Conservation (phyloP, 345 rosid genomes). For the Cardamine resedifolia region DNA sequence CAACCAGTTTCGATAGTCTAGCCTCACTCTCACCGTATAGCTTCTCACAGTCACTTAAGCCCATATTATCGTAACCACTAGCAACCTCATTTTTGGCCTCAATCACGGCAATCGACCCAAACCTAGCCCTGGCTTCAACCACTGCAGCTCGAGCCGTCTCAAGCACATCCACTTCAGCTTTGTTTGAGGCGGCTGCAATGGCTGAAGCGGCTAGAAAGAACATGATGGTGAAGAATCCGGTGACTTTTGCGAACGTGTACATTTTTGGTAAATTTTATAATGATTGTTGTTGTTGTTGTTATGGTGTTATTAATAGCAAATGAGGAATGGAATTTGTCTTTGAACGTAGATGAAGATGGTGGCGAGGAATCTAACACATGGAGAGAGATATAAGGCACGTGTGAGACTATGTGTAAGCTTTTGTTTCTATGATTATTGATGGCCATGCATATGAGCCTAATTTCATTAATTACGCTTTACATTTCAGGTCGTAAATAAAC, state of each 20-base stretch:
- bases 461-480: slow-evolving; percentile 19
- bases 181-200: slow-evolving; percentile 24
- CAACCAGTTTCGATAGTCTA: slow-evolving; percentile 43
- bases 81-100: slow-evolving; percentile 11
- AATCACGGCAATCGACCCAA: slow-evolving; percentile 17
- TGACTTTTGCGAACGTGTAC: slow-evolving; percentile 31
- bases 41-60: slow-evolving; percentile 49
- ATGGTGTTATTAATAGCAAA: slow-evolving; percentile 15
- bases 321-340: slow-evolving; percentile 22
- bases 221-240: slow-evolving; percentile 32
- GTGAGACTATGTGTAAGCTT: slow-evolving; percentile 41
- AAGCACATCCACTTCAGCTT: slow-evolving; percentile 33
- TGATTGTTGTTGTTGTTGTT: slow-evolving; percentile 1
- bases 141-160: slow-evolving; percentile 43
- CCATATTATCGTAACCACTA: slow-evolving; percentile 23
- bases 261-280: slow-evolving; percentile 20
- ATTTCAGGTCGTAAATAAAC: neutral
- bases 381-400: slow-evolving; percentile 33
- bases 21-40: slow-evolving; percentile 56
- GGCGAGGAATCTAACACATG: slow-evolving; percentile 38
- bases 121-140: slow-evolving; percentile 36
- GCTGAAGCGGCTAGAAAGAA: slow-evolving; percentile 35
- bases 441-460: slow-evolving; percentile 33
- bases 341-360: slow-evolving; percentile 28
- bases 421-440: slow-evolving; percentile 24